Conservation (phyloP, 352 stramenopile genomes). For the Phytophthora vignae region DNA sequence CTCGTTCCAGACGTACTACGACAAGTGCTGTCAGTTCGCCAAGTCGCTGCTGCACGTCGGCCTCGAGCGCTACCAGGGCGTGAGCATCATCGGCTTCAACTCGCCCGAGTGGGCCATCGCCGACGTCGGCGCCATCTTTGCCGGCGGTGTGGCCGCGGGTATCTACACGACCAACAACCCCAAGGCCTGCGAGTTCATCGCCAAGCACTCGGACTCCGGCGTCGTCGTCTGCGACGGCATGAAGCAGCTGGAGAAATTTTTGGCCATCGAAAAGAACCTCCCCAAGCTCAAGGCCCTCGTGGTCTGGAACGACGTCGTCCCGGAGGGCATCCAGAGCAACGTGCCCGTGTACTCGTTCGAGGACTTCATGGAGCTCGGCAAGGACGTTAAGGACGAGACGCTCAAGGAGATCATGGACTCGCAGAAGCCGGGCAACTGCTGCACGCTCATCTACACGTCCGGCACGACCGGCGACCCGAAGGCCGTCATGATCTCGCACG, state of each 20-base stretch:
- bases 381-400: slow-evolving; percentile 64
- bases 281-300: slow-evolving; percentile 95
- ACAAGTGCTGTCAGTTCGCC: slow-evolving; percentile 77
- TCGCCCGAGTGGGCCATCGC: slow-evolving; percentile 94
- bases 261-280: slow-evolving; percentile 86
- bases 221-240: slow-evolving; percentile 94
- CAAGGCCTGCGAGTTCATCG: slow-evolving; percentile 94
- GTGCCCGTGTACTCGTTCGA: slow-evolving; percentile 85
- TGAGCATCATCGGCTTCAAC: slow-evolving; percentile 94
- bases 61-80: slow-evolving; percentile 75
- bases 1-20: slow-evolving; percentile 84
- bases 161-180: slow-evolving; percentile 97
- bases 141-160: slow-evolving; percentile 91
- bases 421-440: slow-evolving; percentile 89
- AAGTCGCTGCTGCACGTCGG: slow-evolving; percentile 83
- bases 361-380: slow-evolving; percentile 82
- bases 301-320: slow-evolving; percentile 89
- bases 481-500: slow-evolving; percentile 96
- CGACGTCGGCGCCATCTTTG: slow-evolving; percentile 93
- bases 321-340: slow-evolving; percentile 66
- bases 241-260: slow-evolving; percentile 95
- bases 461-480: slow-evolving; percentile 96
- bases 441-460: slow-evolving; percentile 95
- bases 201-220: slow-evolving; percentile 92
- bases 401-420: slow-evolving; percentile 79